Evolutionary conservation across 148 eudicot species (phyloP).

Genomic region (Limonium bicolor): DNA sequence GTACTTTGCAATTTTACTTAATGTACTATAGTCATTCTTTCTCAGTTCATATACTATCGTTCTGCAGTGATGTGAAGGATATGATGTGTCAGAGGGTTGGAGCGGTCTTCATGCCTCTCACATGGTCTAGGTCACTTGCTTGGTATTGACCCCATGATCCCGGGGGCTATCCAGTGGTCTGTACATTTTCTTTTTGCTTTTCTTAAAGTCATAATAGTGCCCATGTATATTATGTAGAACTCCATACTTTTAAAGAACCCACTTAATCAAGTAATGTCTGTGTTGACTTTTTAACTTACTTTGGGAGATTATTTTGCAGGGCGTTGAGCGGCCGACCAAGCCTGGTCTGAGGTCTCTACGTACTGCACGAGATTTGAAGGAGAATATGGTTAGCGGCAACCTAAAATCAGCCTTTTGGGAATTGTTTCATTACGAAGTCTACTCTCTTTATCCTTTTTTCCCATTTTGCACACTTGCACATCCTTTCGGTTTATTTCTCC

Average conservation of each 20-base stretch:
- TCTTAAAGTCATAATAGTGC: not conserved
- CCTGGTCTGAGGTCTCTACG: constrained; percentile 78
- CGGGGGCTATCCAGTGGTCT: constrained; percentile 85
- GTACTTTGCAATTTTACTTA: not conserved
- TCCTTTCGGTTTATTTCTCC: too few relatives aligned
- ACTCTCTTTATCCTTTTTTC: too few relatives aligned
- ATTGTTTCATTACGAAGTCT: too few relatives aligned
- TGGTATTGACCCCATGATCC: constrained; percentile 99
- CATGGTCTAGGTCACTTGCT: constrained; percentile 97
- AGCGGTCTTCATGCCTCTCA: constrained; percentile 90
- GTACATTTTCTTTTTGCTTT: not conserved
- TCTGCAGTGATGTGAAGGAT: constrained; percentile 51
- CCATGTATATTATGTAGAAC: too few relatives aligned
- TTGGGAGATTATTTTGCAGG: constrained; percentile 22
- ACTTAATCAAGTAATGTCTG: too few relatives aligned
- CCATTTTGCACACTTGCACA: too few relatives aligned
- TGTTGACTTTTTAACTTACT: not conserved
- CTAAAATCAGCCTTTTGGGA: too few relatives aligned
- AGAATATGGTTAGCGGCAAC: constrained; percentile 52
- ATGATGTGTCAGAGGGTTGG: constrained; percentile 84
- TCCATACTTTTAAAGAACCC: too few relatives aligned
- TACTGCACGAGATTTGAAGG: constrained; percentile 69
- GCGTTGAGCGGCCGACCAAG: constrained; percentile 64
- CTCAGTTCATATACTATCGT: too few relatives aligned
- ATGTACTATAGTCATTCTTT: too few relatives aligned